Base-by-base conservation (phyloP, 805 yeast genomes). In the Saccharomyces eubayanus region DNA sequence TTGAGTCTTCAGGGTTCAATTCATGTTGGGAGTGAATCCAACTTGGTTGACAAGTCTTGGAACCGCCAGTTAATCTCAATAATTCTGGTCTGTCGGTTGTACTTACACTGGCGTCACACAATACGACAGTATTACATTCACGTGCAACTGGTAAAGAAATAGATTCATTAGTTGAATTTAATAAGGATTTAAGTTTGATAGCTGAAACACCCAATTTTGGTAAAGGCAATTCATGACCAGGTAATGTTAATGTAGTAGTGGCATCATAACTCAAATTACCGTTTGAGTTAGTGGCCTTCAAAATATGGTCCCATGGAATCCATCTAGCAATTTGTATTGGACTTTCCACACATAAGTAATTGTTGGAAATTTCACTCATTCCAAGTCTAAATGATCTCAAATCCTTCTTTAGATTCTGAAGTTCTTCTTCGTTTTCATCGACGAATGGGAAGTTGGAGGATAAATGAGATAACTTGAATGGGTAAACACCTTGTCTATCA, bases 1-100 rank as follows among this genome's bases (percentile, higher is more conserved):
- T 49, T 6, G 69, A 62, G 41, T 67, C 75, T 6, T 74, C 72
- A 48, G 80, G 81, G 30, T 76, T 69, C 53, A 92, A 71, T 69
- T 84, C 84, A 72, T 75, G 83, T 46, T 79, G 74, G 28, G 96
- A 88, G 67, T 91, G 97, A 47, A 87, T 85, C 94, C 96, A 94
- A 60, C 89, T 81, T 62, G 97, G 91, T 55, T 79, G 77, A 51
- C 83, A 77, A 28, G 84, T 76, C 62, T 78, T 76, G 41, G 75
- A 69, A 49, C 96, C 96, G 48, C 97, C 97, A 28, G 92, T 81
- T 58, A 92, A 77, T 67, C 96, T 80, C 53, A 91, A 70, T 16
- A 87, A 73, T 68, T 87, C 94, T 47, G 75, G 74, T 55, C 63
- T 72, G 49, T 74, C 74, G 54, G 69, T 64, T 45, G 68, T 63